phyloP scores from a whole-genome alignment of 2,329 filamentous ascomycete species.

The Didymella pinodella region DNA sequence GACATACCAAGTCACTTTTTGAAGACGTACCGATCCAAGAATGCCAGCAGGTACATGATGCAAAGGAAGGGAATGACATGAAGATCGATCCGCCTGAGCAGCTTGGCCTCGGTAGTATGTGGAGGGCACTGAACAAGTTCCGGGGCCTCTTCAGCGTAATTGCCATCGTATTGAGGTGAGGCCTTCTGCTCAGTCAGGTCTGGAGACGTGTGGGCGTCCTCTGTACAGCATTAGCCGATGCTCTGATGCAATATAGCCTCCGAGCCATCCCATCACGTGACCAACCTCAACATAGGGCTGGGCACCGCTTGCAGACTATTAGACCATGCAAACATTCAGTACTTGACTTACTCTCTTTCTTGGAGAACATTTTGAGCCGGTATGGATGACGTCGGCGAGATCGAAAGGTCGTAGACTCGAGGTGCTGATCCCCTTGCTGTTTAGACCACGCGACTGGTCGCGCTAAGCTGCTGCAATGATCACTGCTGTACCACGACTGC shows the following conservation, averaged over 20 bases:
- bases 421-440: conserved; percentile 15
- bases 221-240: conserved; percentile 27
- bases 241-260: not conserved
- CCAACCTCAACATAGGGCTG: conserved; percentile 5
- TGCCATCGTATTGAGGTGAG: conserved; percentile 34
- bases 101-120: conserved; percentile 58
- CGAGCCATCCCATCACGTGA: not conserved
- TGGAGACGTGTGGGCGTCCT: conserved; percentile 28
- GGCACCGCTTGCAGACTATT: conserved; percentile 18
- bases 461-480: conserved; percentile 11
- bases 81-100: conserved; percentile 57
- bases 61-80: conserved; percentile 60
- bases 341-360: conserved; percentile 44
- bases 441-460: conserved; percentile 15
- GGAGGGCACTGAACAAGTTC: conserved; percentile 55
- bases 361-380: conserved; percentile 39
- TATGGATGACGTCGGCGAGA: conserved; percentile 12
- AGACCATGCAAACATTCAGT: conserved; percentile 7
- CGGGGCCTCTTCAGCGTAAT: conserved; percentile 51
- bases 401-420: not conserved
- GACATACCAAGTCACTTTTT: not conserved
- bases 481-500: conserved; percentile 13
- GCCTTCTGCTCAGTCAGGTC: conserved; percentile 27
- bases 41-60: conserved; percentile 60
- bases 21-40: conserved; percentile 52